Conservation (phyloP, 192 early-diverging fungal genomes). For the Phycomyces blakesleeanus region DNA sequence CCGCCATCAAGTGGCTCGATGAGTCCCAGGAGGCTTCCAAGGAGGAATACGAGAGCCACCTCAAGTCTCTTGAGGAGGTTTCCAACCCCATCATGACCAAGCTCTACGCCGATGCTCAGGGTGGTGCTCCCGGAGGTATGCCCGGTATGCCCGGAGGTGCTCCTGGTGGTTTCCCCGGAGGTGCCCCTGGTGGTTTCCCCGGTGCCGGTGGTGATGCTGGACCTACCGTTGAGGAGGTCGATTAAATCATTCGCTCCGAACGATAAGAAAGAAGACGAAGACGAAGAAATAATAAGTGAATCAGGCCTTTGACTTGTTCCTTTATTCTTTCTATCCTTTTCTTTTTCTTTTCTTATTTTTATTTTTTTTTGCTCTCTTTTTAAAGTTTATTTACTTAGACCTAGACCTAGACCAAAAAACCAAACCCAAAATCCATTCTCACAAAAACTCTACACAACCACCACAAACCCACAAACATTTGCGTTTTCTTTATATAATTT, state of each 20-base stretch:
- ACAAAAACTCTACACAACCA: background rate
- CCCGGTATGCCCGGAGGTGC: conserved; percentile 42
- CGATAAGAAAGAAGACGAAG: no score
- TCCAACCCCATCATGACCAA: conserved; percentile 98
- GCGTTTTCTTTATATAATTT: no score
- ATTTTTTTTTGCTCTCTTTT: no score
- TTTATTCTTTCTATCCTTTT: no score
- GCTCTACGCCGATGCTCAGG: conserved; percentile 84
- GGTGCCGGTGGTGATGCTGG: conserved; percentile 12
- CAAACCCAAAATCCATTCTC: background rate
- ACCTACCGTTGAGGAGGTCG: conserved; percentile 26
- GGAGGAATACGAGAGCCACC: conserved; percentile 94
- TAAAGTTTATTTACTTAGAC: no score
- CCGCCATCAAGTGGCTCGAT: conserved; percentile 95
- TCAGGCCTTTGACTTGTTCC: no score
- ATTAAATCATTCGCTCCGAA: conserved; percentile 13
- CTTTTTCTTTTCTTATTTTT: no score
- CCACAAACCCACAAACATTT: no score
- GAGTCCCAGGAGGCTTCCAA: conserved; percentile 91
- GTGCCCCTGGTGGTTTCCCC: conserved; percentile 37
- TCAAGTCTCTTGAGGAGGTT: conserved; percentile 91
- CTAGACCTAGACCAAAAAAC: background rate
- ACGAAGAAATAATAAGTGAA: no score
- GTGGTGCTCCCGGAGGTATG: conserved; percentile 60
- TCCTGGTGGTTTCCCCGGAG: conserved; percentile 72